Conservation (phyloP, 2,329 filamentous ascomycete genomes). For the Emydomyces testavorans region DNA sequence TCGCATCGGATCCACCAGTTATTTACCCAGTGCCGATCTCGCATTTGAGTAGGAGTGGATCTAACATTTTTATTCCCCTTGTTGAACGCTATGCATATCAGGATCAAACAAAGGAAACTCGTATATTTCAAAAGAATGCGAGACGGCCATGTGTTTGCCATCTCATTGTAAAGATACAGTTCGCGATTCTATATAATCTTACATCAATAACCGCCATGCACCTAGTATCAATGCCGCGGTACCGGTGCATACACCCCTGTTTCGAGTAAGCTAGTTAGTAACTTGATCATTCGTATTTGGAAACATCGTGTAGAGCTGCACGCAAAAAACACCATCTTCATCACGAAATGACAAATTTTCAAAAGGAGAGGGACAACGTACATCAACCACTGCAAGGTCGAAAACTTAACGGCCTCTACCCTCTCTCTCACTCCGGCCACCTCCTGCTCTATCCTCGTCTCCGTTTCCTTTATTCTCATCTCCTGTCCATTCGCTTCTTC, state of each 20-base stretch:
- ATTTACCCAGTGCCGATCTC: neutral
- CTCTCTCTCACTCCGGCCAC: constrained; percentile 81
- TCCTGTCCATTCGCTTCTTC: constrained; percentile 96
- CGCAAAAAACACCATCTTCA: no score
- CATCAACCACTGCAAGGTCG: constrained; percentile 96
- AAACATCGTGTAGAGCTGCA: no score
- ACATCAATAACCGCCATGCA: constrained; percentile 58
- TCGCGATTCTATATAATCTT: neutral
- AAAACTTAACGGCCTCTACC: constrained; percentile 94
- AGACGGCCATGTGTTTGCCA: neutral
- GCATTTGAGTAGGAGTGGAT: no score
- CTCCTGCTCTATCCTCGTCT: constrained; percentile 97
- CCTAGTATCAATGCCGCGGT: constrained; percentile 55
- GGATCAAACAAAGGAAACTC: constrained; percentile 4
- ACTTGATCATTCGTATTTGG: neutral
- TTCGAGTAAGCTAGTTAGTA: constrained; percentile 22
- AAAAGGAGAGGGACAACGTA: constrained; percentile 45
- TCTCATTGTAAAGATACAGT: neutral
- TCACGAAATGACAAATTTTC: no score
- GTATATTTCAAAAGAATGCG: neutral
- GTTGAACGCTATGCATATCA: no score
- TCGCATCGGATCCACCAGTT: neutral
- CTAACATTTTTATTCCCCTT: no score
- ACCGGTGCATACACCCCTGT: constrained; percentile 53
- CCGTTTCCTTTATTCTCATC: constrained; percentile 96